Evolutionary conservation across 257 asterid species (phyloP), one percentile per base, ranked within the genome.

Genomic region (Oldenlandia corymbosa): DNA sequence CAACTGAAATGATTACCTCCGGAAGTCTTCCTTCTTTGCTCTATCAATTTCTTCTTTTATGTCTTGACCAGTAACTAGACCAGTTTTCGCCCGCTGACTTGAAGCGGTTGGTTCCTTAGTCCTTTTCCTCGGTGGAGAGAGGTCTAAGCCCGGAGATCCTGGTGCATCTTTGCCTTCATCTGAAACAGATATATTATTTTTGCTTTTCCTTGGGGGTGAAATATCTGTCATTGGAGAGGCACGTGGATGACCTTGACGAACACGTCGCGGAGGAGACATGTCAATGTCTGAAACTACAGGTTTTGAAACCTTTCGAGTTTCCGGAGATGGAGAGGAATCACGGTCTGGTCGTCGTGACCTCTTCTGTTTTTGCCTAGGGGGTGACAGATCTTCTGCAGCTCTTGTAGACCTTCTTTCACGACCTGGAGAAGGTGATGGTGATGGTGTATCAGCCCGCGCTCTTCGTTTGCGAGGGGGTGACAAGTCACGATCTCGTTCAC

Each of bases 91-190:
- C 54, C 36, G 78, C 66, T 76, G 71, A 42, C 71, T 75, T 51
- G 61, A 58, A 57, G 49, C 26, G 5, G 81, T 66, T 28, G 87
- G 63, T 60, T 74, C 87, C 68, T 68, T 73, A 41, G 58, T 71
- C 63, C 62, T 49, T 72, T 71, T 88, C 77, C 96, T 88, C 41
- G 90, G 98, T 58, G 96, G 96, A 71, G 95, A 91, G 62, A 91
- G 85, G 68, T 88, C 98, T 24, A 80, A 62, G 55, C 37, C 68
- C 7, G 69, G 24, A 37, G 80, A 65, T 5, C 69, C 65, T 18
- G 36, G 65, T 45, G 68, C 51, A 69, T 56, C 27, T 57, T 71
- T 57, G 23, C 51, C 34, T 23, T 67, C 70, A 53, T 51, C 55
- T 3, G 73, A 74, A 49, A 54, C 45, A 36, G 75, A 66, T 53